A percentile compares a stretch with the other conserved stretches of the same genome.
Conservation (phyloP, 1,284 basidiomycete genomes). For the Erythrobasidium hasegawianum region DNA sequence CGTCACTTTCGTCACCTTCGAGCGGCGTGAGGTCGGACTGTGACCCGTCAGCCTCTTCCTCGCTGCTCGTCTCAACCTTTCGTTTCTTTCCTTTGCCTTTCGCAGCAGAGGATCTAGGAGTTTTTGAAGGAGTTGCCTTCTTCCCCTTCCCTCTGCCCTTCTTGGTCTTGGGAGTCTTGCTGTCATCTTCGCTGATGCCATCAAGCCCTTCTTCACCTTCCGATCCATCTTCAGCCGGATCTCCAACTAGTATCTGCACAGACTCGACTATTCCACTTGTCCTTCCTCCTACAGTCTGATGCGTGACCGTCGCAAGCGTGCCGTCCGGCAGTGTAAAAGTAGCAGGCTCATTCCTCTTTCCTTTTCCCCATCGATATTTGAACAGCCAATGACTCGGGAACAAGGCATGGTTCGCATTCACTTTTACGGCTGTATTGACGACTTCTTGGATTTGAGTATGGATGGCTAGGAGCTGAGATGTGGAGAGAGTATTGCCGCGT, state of each 20-base stretch:
- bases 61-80: neutral
- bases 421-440: slow-evolving; percentile 63
- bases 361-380: slow-evolving; percentile 67
- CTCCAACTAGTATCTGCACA: slow-evolving; percentile 57
- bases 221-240: slow-evolving; percentile 50
- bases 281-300: slow-evolving; percentile 72
- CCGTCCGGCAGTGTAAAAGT: slow-evolving; percentile 53
- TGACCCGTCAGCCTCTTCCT: neutral
- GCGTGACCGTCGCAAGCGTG: slow-evolving; percentile 65
- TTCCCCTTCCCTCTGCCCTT: slow-evolving; percentile 38
- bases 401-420: slow-evolving; percentile 65
- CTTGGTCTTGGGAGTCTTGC: slow-evolving; percentile 36
- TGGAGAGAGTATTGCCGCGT: slow-evolving; percentile 59
- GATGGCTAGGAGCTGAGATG: slow-evolving; percentile 56
- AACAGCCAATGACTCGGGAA: slow-evolving; percentile 73
- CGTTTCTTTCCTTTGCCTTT: neutral
- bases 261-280: slow-evolving; percentile 71
- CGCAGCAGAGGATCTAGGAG: neutral
- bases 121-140: neutral
- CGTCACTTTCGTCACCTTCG: neutral
- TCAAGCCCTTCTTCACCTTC: slow-evolving; percentile 50
- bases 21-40: too few relatives aligned
- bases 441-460: slow-evolving; percentile 61
- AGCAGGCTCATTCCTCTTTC: slow-evolving; percentile 57
- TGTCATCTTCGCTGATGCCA: slow-evolving; percentile 52